phyloP scores from a whole-genome alignment of 2,329 filamentous ascomycete genomes.

The Nothophaeocryptopus gaeumannii region DNA sequence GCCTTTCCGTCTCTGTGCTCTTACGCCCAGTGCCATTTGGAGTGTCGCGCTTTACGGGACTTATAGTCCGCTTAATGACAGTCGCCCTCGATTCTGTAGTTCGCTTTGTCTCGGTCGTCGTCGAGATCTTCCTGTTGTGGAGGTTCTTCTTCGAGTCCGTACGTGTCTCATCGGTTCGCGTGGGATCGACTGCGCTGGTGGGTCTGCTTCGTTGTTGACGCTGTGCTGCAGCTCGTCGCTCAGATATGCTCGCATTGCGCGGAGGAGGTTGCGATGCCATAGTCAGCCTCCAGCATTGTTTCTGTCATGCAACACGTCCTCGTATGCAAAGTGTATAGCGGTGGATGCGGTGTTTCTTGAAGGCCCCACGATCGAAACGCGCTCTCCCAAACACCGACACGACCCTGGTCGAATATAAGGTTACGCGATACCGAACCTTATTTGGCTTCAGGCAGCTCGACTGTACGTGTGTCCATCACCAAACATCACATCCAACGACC shows the following conservation, averaged over 20 bases:
- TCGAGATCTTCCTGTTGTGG: conserved; percentile 20
- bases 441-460: too few relatives aligned
- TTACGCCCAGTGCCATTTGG: conserved; percentile 13
- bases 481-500: too few relatives aligned
- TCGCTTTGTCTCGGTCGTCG: conserved; percentile 21
- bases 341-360: too few relatives aligned
- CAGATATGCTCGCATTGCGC: conserved; percentile 27
- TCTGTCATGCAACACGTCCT: not conserved
- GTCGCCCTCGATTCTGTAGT: conserved; percentile 21
- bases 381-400: not conserved
- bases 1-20: conserved; percentile 20
- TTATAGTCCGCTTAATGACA: conserved; percentile 21
- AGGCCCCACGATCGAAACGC: too few relatives aligned
- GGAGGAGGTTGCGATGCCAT: conserved; percentile 30
- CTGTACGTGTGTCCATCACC: too few relatives aligned
- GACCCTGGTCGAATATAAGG: not conserved
- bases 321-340: too few relatives aligned
- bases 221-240: conserved; percentile 28
- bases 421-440: too few relatives aligned
- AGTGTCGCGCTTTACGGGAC: conserved; percentile 19
- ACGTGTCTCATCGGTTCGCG: conserved; percentile 18
- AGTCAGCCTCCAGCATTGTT: conserved; percentile 13
- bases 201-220: conserved; percentile 28
- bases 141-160: conserved; percentile 15
- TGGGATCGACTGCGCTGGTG: conserved; percentile 21